Conservation (phyloP, 352 stramenopile species). For the Globisporangium camurandrum region DNA sequence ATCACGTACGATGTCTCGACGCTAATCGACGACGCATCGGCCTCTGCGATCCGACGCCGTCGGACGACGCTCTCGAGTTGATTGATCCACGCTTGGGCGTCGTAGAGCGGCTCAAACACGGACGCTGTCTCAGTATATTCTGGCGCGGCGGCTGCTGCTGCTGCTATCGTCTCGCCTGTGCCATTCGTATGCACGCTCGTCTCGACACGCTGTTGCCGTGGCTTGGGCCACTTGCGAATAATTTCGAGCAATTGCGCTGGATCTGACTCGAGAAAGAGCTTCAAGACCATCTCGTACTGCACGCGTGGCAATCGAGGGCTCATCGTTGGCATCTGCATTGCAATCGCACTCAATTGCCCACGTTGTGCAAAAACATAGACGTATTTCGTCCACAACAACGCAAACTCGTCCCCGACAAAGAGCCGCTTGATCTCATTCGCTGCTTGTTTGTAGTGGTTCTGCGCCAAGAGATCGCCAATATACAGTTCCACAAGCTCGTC, state of each 20-base stretch:
- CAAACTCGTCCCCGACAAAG: constrained; percentile 62
- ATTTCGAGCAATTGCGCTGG: constrained; percentile 64
- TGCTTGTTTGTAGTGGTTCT: constrained; percentile 63
- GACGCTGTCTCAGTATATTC: constrained; percentile 69
- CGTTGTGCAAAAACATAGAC: constrained; percentile 81
- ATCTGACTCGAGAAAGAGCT: constrained; percentile 80
- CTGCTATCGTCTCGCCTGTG: background rate
- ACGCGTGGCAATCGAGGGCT: constrained; percentile 56
- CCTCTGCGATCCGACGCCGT: constrained; percentile 60
- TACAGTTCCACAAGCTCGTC: constrained; percentile 72
- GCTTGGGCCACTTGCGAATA: constrained; percentile 81
- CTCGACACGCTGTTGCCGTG: constrained; percentile 2
- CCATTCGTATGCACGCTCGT: background rate
- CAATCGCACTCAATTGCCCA: constrained; percentile 63
- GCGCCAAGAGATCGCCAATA: constrained; percentile 58
- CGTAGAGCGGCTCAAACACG: constrained; percentile 72
- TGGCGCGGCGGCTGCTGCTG: constrained; percentile 18
- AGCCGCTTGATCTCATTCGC: constrained; percentile 69
- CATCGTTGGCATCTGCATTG: constrained; percentile 60
- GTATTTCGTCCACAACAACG: constrained; percentile 79
- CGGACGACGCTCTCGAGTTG: constrained; percentile 71
- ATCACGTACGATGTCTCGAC: constrained; percentile 79
- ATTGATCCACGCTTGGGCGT: constrained; percentile 75
- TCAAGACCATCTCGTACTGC: constrained; percentile 83
- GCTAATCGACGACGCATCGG: constrained; percentile 43